Percentiles rank a stretch among this genome's conserved stretches.
Conservation (phyloP, 805 yeast genomes). For the Millerozyma acaciae region DNA sequence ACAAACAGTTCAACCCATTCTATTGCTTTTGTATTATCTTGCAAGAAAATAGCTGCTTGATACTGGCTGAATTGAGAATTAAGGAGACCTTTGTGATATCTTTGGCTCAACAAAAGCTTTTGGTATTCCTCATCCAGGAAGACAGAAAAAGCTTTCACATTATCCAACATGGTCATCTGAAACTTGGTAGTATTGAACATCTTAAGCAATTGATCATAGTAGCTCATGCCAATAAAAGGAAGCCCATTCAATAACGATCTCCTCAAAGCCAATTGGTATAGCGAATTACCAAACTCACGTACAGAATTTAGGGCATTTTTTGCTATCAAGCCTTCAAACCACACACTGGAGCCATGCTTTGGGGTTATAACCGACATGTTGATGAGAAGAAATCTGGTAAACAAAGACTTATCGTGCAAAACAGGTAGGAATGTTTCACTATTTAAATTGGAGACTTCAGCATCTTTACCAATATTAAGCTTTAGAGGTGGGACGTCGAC, state of each 20-base stretch:
- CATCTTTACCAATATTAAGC: not conserved
- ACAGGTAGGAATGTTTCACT: too few relatives aligned
- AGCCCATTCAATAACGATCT: slow-evolving; percentile 2
- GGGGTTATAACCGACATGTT: slow-evolving; percentile 5
- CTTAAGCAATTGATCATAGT: slow-evolving; percentile 5
- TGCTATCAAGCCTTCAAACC: slow-evolving; percentile 3
- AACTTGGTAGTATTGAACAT: slow-evolving; percentile 9
- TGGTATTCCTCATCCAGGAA: slow-evolving; percentile 5
- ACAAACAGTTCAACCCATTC: slow-evolving; percentile 11
- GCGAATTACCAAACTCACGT: slow-evolving; percentile 3
- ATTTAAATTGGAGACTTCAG: slow-evolving; percentile 3
- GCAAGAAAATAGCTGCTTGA: slow-evolving; percentile 8
- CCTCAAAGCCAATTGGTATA: slow-evolving; percentile 5
- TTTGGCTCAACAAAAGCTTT: slow-evolving; percentile 5
- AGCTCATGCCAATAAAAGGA: slow-evolving; percentile 1
- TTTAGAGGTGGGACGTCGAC: slow-evolving; percentile 3
- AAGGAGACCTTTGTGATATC: slow-evolving; percentile 8
- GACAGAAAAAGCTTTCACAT: slow-evolving; percentile 4
- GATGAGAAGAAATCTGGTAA: slow-evolving; percentile 4
- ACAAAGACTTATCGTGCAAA: slow-evolving; percentile 5
- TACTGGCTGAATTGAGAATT: slow-evolving; percentile 17
- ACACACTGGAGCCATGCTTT: not conserved
- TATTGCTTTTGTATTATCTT: slow-evolving; percentile 4
- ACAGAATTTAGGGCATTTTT: slow-evolving; percentile 1
- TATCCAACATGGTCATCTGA: slow-evolving; percentile 13